These are phyloP conservation scores for Haplosporangium gracile DNA, from an alignment of 192 early-diverging fungal genomes.

Conservation along the genomic window DNA sequence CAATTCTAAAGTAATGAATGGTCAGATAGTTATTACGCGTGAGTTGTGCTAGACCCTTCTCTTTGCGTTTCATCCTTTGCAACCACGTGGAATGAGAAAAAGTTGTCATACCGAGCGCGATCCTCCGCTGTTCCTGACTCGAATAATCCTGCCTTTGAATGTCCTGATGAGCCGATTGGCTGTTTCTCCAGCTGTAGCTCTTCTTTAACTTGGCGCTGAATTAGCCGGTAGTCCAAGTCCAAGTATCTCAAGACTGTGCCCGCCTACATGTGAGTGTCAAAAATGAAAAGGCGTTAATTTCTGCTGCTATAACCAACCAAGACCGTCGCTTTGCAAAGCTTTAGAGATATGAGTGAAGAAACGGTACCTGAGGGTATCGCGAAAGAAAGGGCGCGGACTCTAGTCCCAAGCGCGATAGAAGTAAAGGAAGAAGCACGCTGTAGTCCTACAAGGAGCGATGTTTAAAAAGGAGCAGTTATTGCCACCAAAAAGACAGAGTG, in stretches of 20 bases:
- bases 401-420: slow-evolving; percentile 22
- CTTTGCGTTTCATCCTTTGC: background rate
- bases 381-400: slow-evolving; percentile 28
- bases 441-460: slow-evolving; percentile 24
- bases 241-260: slow-evolving; percentile 20
- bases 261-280: slow-evolving; percentile 12
- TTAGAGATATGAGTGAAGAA: background rate
- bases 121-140: slow-evolving; percentile 38
- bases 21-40: background rate
- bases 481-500: background rate
- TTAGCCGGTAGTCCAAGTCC: slow-evolving; percentile 32
- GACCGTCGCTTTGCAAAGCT: no score
- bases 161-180: background rate
- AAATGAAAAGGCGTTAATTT: background rate
- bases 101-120: slow-evolving; percentile 30
- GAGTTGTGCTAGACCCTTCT: background rate
- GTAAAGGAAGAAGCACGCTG: slow-evolving; percentile 24
- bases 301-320: background rate
- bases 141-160: slow-evolving; percentile 8
- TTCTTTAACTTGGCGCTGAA: slow-evolving; percentile 53
- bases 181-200: slow-evolving; percentile 48
- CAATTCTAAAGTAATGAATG: slow-evolving; percentile 12
- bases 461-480: background rate
- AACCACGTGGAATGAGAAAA: no score
- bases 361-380: slow-evolving; percentile 33